Evolutionary conservation across 768 basidiomycete genomes (phyloP).

Genomic region (Xanthoconium stramineum): DNA sequence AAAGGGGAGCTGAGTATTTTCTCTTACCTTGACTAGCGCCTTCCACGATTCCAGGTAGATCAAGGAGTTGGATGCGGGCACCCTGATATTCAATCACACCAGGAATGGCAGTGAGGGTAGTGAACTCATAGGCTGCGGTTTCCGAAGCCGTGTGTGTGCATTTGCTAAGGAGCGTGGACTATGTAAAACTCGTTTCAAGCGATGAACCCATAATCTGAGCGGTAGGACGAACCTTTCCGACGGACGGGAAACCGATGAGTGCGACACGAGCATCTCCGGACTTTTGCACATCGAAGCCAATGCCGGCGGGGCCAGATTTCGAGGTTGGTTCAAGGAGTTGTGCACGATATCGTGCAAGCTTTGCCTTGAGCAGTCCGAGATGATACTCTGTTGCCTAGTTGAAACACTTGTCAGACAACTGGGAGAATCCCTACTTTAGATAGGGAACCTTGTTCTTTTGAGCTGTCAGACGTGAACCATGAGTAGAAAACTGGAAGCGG

Average conservation of each 20-base stretch:
- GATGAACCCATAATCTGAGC: background rate
- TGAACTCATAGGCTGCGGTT: conserved; percentile 93
- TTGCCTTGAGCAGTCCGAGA: conserved; percentile 90
- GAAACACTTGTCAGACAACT: conserved; percentile 12
- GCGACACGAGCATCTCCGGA: conserved; percentile 89
- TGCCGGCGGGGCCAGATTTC: conserved; percentile 77
- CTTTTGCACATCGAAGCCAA: conserved; percentile 87
- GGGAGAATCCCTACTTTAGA: background rate
- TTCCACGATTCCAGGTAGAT: conserved; percentile 95
- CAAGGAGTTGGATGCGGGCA: conserved; percentile 87
- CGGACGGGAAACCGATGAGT: conserved; percentile 93
- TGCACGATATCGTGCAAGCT: conserved; percentile 89
- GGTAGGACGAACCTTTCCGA: conserved; percentile 63
- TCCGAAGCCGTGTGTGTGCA: conserved; percentile 88
- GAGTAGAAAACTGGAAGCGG: background rate
- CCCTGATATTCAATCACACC: conserved; percentile 97
- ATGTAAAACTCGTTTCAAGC: conserved; percentile 6
- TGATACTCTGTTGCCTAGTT: conserved; percentile 89
- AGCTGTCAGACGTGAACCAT: conserved; percentile 41
- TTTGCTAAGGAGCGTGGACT: conserved; percentile 92
- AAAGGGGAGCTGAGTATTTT: background rate
- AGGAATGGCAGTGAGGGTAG: conserved; percentile 92
- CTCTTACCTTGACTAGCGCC: conserved; percentile 73
- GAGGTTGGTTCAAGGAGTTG: conserved; percentile 89
- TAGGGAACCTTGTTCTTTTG: conserved; percentile 89